phyloP scores from a whole-genome alignment of 208 protist genomes.

The Crithidia expoeki region DNA sequence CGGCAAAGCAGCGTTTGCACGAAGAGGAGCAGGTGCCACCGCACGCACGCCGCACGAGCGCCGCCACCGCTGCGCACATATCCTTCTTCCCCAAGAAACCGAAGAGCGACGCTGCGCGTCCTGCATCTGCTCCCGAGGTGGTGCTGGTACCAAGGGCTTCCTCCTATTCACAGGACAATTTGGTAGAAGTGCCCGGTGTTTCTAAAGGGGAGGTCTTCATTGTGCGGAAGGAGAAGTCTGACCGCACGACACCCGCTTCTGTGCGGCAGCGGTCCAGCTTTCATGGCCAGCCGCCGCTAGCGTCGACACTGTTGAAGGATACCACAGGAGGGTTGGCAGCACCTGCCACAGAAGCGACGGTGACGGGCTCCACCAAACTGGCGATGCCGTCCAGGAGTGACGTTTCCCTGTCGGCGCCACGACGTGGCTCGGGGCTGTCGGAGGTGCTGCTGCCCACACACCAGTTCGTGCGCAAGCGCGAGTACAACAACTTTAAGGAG shows the following conservation, averaged over 20 bases:
- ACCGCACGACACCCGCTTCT: constrained; percentile 1
- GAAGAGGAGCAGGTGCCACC: constrained; percentile 15
- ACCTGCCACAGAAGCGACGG: not conserved
- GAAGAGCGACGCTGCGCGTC: not conserved
- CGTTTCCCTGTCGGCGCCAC: not conserved
- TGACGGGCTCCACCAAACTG: not conserved
- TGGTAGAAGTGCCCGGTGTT: constrained; percentile 23
- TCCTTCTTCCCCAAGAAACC: not conserved
- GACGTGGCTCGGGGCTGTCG: constrained; percentile 19
- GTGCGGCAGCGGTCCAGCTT: not conserved
- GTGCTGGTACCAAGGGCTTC: not conserved
- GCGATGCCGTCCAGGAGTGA: constrained; percentile 1
- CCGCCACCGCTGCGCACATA: not conserved
- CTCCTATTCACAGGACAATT: not conserved
- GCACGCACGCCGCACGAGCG: not conserved
- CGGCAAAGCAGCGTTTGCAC: constrained; percentile 9
- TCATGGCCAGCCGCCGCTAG: not conserved
- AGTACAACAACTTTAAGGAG: constrained; percentile 55
- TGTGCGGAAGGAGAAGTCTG: constrained; percentile 21
- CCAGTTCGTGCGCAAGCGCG: constrained; percentile 59
- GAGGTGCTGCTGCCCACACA: constrained; percentile 55
- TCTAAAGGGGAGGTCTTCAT: constrained; percentile 27
- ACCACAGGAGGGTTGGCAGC: not conserved
- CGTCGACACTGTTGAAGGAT: not conserved
- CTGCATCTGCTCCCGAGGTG: not conserved